Evolutionary conservation across 2,329 filamentous ascomycete genomes (phyloP).

Genomic region (Aspergillus sp.): DNA sequence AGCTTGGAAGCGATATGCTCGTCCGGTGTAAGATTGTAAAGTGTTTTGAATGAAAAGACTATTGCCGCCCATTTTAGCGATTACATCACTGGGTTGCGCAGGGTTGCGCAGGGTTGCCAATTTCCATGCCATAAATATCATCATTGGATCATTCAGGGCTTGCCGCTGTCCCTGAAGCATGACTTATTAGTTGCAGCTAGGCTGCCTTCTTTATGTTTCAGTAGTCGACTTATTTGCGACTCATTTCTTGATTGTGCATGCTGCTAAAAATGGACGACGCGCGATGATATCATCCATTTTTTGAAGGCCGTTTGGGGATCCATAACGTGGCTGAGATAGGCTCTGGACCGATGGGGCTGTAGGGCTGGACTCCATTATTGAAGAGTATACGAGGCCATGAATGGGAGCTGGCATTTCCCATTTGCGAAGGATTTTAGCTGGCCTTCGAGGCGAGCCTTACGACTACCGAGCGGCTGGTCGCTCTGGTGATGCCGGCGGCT

Average conservation of each 20-base stretch:
- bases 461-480: background rate
- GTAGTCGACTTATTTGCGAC: background rate
- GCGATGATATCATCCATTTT: slow-evolving; percentile 2
- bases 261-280: background rate
- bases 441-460: background rate
- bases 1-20: background rate
- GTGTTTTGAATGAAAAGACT: too few relatives aligned
- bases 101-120: background rate
- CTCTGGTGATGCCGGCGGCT: slow-evolving; percentile 1
- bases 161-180: background rate
- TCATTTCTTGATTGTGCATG: background rate
- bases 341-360: slow-evolving; percentile 1
- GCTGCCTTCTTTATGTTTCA: background rate
- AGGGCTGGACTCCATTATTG: background rate
- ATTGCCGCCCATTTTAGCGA: background rate
- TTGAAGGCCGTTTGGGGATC: background rate
- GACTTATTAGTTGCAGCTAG: background rate
- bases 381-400: background rate
- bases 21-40: too few relatives aligned
- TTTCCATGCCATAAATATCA: background rate
- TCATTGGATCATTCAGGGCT: background rate
- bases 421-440: background rate
- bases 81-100: background rate
- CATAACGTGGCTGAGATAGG: slow-evolving; percentile 2
- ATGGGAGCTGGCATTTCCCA: background rate